These are phyloP conservation scores for Alternaria arborescens DNA, from an alignment of 2,329 filamentous ascomycete species.

Conservation along the genomic window DNA sequence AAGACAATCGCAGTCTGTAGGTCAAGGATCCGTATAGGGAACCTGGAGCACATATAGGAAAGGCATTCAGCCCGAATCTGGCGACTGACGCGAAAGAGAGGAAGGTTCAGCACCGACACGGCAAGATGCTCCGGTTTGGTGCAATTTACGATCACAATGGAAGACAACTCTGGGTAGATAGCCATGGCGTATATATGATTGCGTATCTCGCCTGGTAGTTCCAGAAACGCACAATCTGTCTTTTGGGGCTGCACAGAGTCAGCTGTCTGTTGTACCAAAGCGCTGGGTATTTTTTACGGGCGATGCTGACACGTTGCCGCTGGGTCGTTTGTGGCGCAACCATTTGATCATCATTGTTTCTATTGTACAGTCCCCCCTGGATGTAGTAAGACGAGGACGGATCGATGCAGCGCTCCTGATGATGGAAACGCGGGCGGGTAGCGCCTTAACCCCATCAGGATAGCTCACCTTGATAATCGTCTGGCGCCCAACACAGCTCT, in stretches of 20 bases:
- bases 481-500: background rate
- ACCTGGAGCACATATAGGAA: constrained; percentile 27
- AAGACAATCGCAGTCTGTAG: constrained; percentile 17
- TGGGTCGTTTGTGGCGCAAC: background rate
- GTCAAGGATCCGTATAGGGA: constrained; percentile 18
- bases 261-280: background rate
- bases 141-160: constrained; percentile 11
- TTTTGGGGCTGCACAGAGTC: background rate
- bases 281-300: background rate
- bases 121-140: constrained; percentile 16
- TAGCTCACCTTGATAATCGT: background rate
- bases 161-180: constrained; percentile 19
- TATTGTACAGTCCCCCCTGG: background rate
- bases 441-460: constrained; percentile 8
- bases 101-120: constrained; percentile 14
- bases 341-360: background rate
- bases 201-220: constrained; percentile 36
- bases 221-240: constrained; percentile 14
- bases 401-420: background rate
- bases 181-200: constrained; percentile 29
- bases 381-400: background rate
- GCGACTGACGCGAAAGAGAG: constrained; percentile 30
- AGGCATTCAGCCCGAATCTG: constrained; percentile 34
- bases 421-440: background rate
- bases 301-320: background rate